These are phyloP conservation scores for Bisporella sp. DNA, from an alignment of 2,329 filamentous ascomycete genomes.

Conservation along the genomic window DNA sequence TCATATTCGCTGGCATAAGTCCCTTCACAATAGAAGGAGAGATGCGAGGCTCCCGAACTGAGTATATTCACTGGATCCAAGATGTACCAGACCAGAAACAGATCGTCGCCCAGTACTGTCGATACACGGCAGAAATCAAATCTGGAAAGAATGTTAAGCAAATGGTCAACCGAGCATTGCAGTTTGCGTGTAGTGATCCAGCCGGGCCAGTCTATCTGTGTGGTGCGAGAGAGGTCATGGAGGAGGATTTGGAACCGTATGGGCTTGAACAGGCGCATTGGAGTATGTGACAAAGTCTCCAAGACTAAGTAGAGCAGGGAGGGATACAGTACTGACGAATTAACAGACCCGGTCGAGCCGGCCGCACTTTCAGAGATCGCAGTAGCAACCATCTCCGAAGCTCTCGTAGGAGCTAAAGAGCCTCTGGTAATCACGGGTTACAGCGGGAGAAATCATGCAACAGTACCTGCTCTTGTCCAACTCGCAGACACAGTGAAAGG, in stretches of 20 bases:
- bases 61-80: conserved; percentile 77
- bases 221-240: conserved; percentile 62
- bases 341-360: conserved; percentile 41
- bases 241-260: conserved; percentile 60
- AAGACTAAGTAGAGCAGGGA: no score
- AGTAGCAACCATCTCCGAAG: conserved; percentile 50
- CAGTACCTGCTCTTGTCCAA: conserved; percentile 55
- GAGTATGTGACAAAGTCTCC: conserved; percentile 27
- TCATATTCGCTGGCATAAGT: conserved; percentile 70
- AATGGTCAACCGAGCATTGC: conserved; percentile 64
- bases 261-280: conserved; percentile 50
- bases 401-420: conserved; percentile 52
- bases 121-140: conserved; percentile 65
- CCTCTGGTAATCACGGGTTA: conserved; percentile 69
- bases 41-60: conserved; percentile 60
- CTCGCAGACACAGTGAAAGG: conserved; percentile 63
- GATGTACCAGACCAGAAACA: conserved; percentile 70
- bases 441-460: conserved; percentile 58
- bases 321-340: no score
- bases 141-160: conserved; percentile 69
- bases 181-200: conserved; percentile 63
- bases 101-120: conserved; percentile 66
- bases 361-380: conserved; percentile 47
- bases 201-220: conserved; percentile 65
- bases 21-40: conserved; percentile 69